These are phyloP conservation scores for Maudiozyma serrabonitensis DNA, from an alignment of 805 yeast genomes.

Conservation along the genomic window DNA sequence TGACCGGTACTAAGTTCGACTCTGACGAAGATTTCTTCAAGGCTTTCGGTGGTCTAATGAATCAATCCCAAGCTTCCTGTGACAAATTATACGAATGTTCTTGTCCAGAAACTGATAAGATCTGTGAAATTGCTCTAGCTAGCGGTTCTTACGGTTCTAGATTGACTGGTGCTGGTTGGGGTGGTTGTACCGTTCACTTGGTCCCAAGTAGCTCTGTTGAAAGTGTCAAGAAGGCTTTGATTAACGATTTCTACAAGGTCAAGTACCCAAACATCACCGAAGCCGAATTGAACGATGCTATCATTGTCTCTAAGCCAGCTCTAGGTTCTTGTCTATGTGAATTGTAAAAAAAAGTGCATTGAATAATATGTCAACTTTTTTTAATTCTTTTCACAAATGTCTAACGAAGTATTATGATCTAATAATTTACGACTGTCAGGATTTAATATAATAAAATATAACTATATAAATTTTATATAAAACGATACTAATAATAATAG, in stretches of 20 bases:
- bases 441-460: not conserved
- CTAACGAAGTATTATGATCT: not conserved
- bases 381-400: not conserved
- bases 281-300: conserved; percentile 39
- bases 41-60: conserved; percentile 46
- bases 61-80: conserved; percentile 49
- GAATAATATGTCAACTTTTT: not conserved
- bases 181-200: conserved; percentile 63
- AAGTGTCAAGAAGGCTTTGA: conserved; percentile 38
- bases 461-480: not conserved
- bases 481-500: not conserved
- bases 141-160: conserved; percentile 59
- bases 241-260: conserved; percentile 40
- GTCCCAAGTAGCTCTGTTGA: conserved; percentile 27
- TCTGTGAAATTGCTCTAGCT: conserved; percentile 43
- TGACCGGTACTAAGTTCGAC: conserved; percentile 20
- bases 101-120: conserved; percentile 41
- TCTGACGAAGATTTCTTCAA: conserved; percentile 29
- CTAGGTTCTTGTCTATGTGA: conserved; percentile 36
- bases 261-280: conserved; percentile 40
- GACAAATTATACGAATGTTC: conserved; percentile 43
- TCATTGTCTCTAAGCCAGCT: conserved; percentile 47
- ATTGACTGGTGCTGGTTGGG: conserved; percentile 76
- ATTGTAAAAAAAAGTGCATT: conserved; percentile 7
- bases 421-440: not conserved